phyloP scores from a whole-genome alignment of 2,329 filamentous ascomycete genomes.

The Verticillium alfalfae region DNA sequence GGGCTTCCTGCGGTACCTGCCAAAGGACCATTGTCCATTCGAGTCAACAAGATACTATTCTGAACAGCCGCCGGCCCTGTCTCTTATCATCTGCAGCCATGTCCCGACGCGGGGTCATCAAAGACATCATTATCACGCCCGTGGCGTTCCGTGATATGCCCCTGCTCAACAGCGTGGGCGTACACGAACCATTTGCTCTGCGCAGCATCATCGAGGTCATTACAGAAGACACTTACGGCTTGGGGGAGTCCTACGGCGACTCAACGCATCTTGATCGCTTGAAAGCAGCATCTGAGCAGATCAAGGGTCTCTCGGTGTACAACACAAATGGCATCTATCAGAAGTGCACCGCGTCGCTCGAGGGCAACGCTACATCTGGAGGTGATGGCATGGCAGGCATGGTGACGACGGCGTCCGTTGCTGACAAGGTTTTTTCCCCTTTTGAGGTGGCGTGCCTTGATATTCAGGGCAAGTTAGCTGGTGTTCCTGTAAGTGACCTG shows the following conservation, averaged over 20 bases:
- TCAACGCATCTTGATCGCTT: constrained; percentile 27
- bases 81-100: constrained; percentile 12
- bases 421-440: constrained; percentile 34
- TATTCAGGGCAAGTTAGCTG: constrained; percentile 32
- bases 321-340: constrained; percentile 83
- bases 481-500: constrained; percentile 30
- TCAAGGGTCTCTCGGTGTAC: constrained; percentile 23
- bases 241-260: constrained; percentile 35
- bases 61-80: neutral
- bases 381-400: constrained; percentile 56
- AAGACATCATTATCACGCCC: constrained; percentile 32
- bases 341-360: constrained; percentile 68
- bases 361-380: constrained; percentile 36
- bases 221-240: constrained; percentile 25
- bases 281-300: constrained; percentile 19
- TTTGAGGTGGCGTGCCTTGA: constrained; percentile 37
- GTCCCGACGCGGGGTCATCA: constrained; percentile 21
- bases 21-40: neutral
- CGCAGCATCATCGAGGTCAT: constrained; percentile 34
- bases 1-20: too few relatives aligned
- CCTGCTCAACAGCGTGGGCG: constrained; percentile 34
- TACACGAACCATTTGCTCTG: constrained; percentile 35
- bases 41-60: neutral
- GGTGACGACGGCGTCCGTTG: constrained; percentile 33
- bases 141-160: constrained; percentile 40